Base-by-base conservation (phyloP, 2,329 filamentous ascomycete species). In the Fusarium abutilonis region DNA sequence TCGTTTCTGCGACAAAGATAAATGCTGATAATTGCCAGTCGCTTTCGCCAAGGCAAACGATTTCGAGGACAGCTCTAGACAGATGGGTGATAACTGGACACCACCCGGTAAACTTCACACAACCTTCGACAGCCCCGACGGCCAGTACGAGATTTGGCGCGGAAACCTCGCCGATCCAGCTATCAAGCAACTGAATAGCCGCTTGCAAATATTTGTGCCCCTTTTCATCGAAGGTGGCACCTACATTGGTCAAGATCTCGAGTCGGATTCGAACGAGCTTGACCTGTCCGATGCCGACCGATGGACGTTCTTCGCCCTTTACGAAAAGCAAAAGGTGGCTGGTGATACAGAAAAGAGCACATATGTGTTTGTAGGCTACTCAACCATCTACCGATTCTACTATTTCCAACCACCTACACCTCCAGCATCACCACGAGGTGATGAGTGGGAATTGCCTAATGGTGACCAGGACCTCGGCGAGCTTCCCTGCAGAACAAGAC, bases 181-280 rank as follows among this genome's bases (percentile, higher is more conserved):
- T 14, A 86, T 96, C 38, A 85, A 86, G 70, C 83, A 88, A 69
- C 80, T 97, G 35, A 81, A 97, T 70, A 86, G 86, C 60, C 91
- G 93, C 48, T 85, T 96, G 64, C 93, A 97, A 77, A 86, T 97
- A 52, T 80, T 96, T 32, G 86, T 93, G 6, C 87, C 92, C 14
- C 82, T 98, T 57, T 96, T 93, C 74, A 97, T 99, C 60, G 96
- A 99, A 75, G 95, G 92, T 26, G 95, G 93, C n/a, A 90, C 87
- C 5, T 86, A 86, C 34, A 87, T 97, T 41, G 85, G 79, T 9
- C 71, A 79, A 32, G 74, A 79, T 28, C 69, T 67, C 2, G 75
- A 81, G 5, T 76, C 76, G 4, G 76, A 80, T 3, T 86, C 92
- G 46, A 84, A 85, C 14, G 84, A 92, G 56, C 82, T 73, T 38